phyloP scores from a whole-genome alignment of 1,139 yeast species.

The Blastobotrys elegans region DNA sequence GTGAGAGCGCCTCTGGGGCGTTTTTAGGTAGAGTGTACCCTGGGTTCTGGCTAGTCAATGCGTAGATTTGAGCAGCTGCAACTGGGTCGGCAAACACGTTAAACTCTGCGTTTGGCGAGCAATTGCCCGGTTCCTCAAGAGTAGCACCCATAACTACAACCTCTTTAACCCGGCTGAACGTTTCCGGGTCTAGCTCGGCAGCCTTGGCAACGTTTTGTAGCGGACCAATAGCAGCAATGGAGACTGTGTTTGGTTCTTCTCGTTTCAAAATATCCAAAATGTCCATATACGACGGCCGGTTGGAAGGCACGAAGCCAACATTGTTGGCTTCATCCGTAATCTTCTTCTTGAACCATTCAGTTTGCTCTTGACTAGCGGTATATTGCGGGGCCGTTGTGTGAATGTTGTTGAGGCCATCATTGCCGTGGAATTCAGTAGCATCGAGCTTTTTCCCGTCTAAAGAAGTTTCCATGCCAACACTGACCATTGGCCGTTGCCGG shows the following conservation, averaged over 20 bases:
- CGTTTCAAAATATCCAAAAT: conserved; percentile 34
- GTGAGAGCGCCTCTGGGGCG: conserved; percentile 18
- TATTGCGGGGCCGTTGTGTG: conserved; percentile 35
- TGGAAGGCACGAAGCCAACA: conserved; percentile 31
- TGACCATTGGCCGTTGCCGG: conserved; percentile 31
- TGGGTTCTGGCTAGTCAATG: conserved; percentile 33
- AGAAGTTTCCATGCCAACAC: conserved; percentile 34
- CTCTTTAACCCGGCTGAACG: conserved; percentile 36
- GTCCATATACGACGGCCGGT: conserved; percentile 31
- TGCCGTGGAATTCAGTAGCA: conserved; percentile 41
- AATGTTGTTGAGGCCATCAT: conserved; percentile 40
- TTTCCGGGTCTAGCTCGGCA: conserved; percentile 34
- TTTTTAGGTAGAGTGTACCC: conserved; percentile 29
- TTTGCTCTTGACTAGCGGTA: conserved; percentile 32
- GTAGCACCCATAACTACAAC: conserved; percentile 42
- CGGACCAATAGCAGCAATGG: conserved; percentile 40
- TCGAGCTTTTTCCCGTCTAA: conserved; percentile 33
- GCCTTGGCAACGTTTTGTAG: conserved; percentile 40
- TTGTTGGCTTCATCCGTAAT: conserved; percentile 10
- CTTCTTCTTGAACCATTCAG: conserved; percentile 23
- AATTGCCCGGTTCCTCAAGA: conserved; percentile 36
- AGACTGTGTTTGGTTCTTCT: conserved; percentile 36
- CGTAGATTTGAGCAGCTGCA: conserved; percentile 39
- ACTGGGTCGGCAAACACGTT: conserved; percentile 39
- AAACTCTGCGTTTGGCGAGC: conserved; percentile 41